Evolutionary conservation across 306 rosid species (phyloP).

Genomic region (Quercus parvula): DNA sequence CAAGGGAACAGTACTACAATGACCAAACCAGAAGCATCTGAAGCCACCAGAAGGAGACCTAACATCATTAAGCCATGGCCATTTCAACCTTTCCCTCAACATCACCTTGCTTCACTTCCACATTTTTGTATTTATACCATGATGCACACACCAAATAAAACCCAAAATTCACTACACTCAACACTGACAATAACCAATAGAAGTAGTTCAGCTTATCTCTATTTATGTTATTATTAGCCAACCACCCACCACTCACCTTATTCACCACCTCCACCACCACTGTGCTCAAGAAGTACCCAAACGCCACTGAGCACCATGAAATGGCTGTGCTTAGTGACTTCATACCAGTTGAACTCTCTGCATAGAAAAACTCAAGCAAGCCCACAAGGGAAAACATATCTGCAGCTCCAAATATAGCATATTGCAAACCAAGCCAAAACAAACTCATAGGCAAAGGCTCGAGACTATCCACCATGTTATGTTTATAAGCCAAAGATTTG

Average conservation of each 20-base stretch:
- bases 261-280: slow-evolving; percentile 68
- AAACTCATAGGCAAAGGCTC: slow-evolving; percentile 71
- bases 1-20: too few species aligned
- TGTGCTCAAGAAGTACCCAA: slow-evolving; percentile 46
- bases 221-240: slow-evolving; percentile 61
- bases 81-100: slow-evolving; percentile 16
- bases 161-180: slow-evolving; percentile 57
- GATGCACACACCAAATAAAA: slow-evolving; percentile 53
- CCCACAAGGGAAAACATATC: slow-evolving; percentile 70
- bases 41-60: not conserved
- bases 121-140: slow-evolving; percentile 68
- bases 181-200: slow-evolving; percentile 52
- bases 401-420: slow-evolving; percentile 63
- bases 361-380: slow-evolving; percentile 77
- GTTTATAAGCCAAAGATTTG: slow-evolving; percentile 40
- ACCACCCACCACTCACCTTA: slow-evolving; percentile 76
- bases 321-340: slow-evolving; percentile 45
- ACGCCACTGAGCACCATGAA: slow-evolving; percentile 37
- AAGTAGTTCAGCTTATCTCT: slow-evolving; percentile 58
- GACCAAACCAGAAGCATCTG: too few species aligned
- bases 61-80: slow-evolving; percentile 12
- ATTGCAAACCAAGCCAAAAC: slow-evolving; percentile 71
- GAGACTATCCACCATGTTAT: slow-evolving; percentile 56
- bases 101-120: slow-evolving; percentile 39
- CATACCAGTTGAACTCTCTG: slow-evolving; percentile 65